Conservation (phyloP, 345 rosid species). For the Raphanus raphanistrum region DNA sequence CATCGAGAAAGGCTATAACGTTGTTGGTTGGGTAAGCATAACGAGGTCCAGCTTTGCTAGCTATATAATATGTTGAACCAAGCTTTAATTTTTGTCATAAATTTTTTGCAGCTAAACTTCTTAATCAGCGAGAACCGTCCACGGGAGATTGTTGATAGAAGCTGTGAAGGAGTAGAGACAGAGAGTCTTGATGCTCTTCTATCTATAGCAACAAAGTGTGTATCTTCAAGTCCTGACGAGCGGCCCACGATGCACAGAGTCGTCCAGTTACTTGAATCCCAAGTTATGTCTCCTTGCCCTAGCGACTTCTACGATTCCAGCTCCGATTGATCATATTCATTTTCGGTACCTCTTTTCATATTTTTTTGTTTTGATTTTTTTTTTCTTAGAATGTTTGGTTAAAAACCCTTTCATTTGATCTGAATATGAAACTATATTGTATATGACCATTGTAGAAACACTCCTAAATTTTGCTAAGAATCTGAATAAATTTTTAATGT, state of each 20-base stretch:
- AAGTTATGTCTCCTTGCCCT: conserved; percentile 97
- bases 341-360: not conserved
- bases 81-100: not conserved
- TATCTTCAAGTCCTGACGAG: conserved; percentile 77
- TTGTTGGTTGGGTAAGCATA: conserved; percentile 95
- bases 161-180: conserved; percentile 70
- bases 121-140: conserved; percentile 64
- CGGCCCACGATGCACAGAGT: conserved; percentile 98
- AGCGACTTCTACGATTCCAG: conserved; percentile 92
- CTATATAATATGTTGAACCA: not conserved
- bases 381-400: conserved; percentile 1
- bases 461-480: not conserved
- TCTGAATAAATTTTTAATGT: not conserved
- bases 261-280: conserved; percentile 86
- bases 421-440: conserved; percentile 8
- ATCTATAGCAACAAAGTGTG: conserved; percentile 75
- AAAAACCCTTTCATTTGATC: not conserved
- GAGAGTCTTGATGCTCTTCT: conserved; percentile 88
- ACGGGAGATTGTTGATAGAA: conserved; percentile 68
- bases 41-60: conserved; percentile 19
- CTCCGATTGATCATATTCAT: conserved; percentile 58
- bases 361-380: not conserved
- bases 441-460: conserved; percentile 27
- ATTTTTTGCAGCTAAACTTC: conserved; percentile 70
- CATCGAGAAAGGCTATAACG: conserved; percentile 94